A percentile compares a stretch with the other conserved stretches of the same genome.
phyloP scores from a whole-genome alignment of 2,329 filamentous ascomycete species.

The Microdochium nivale region DNA sequence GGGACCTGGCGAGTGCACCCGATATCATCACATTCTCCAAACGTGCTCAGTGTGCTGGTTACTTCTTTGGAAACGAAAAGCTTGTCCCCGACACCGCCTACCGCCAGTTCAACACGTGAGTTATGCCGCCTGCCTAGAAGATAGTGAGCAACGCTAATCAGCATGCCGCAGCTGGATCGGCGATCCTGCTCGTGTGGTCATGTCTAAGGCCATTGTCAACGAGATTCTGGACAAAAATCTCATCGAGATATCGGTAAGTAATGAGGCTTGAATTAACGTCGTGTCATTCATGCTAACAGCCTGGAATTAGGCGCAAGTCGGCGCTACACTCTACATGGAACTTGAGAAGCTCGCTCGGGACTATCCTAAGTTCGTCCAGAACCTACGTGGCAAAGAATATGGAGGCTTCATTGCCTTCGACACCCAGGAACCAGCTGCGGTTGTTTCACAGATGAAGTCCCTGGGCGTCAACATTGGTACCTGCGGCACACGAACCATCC shows the following conservation, averaged over 20 bases:
- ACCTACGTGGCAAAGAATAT: constrained; percentile 68
- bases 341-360: constrained; percentile 53
- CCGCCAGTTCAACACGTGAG: constrained; percentile 69
- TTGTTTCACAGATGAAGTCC: constrained; percentile 62
- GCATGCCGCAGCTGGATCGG: constrained; percentile 55
- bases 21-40: constrained; percentile 88
- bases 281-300: constrained; percentile 3
- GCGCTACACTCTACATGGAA: constrained; percentile 58
- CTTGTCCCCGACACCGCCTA: constrained; percentile 74
- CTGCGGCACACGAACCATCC: constrained; percentile 59
- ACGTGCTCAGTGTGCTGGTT: constrained; percentile 78
- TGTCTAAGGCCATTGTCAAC: constrained; percentile 70
- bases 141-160: not conserved
- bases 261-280: no score
- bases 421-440: constrained; percentile 57
- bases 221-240: constrained; percentile 64
- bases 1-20: constrained; percentile 61
- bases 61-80: constrained; percentile 70
- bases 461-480: constrained; percentile 72
- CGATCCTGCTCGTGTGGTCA: constrained; percentile 66
- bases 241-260: constrained; percentile 46
- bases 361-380: constrained; percentile 62
- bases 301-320: constrained; percentile 39
- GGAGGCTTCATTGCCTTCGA: constrained; percentile 78
- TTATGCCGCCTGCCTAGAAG: not conserved